These are phyloP conservation scores for Vitis hybrid DNA, from an alignment of 177 flowering plant genomes.

Conservation along the genomic window DNA sequence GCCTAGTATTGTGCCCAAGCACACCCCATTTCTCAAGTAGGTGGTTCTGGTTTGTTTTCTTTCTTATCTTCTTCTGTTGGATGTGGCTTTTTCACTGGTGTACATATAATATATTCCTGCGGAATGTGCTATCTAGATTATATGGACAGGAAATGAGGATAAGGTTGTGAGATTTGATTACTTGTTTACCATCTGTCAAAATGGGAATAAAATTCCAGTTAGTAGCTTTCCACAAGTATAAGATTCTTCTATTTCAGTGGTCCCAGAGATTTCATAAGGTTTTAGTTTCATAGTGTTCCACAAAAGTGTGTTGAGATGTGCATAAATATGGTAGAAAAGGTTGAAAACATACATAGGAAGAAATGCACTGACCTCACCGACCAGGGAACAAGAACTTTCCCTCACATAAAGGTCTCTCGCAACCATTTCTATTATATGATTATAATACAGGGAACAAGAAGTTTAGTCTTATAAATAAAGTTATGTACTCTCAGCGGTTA, in stretches of 20 bases:
- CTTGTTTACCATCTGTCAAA: too few species aligned
- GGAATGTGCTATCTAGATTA: neutral
- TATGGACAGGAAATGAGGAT: neutral
- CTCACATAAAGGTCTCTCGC: neutral
- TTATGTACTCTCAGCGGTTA: too few species aligned
- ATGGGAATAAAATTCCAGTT: constrained; percentile 3
- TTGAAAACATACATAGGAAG: too few species aligned
- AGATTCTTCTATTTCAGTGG: constrained; percentile 3
- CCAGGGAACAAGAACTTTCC: neutral
- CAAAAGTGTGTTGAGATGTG: neutral
- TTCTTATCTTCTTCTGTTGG: constrained; percentile 4
- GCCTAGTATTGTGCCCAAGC: constrained; percentile 18
- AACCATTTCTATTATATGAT: neutral
- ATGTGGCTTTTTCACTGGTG: neutral
- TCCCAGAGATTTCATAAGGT: neutral
- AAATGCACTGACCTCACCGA: neutral
- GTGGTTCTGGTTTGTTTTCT: constrained; percentile 2
- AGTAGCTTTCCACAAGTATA: neutral
- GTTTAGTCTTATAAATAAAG: too few species aligned
- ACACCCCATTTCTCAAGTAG: neutral
- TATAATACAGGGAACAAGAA: neutral
- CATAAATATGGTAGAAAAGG: neutral
- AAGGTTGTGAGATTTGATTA: too few species aligned
- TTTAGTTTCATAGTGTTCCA: neutral
- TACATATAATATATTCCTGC: neutral